Percentiles rank a stretch among this genome's conserved stretches.
Conservation (phyloP, 2,329 filamentous ascomycete species). For the Raffaelea arxii region DNA sequence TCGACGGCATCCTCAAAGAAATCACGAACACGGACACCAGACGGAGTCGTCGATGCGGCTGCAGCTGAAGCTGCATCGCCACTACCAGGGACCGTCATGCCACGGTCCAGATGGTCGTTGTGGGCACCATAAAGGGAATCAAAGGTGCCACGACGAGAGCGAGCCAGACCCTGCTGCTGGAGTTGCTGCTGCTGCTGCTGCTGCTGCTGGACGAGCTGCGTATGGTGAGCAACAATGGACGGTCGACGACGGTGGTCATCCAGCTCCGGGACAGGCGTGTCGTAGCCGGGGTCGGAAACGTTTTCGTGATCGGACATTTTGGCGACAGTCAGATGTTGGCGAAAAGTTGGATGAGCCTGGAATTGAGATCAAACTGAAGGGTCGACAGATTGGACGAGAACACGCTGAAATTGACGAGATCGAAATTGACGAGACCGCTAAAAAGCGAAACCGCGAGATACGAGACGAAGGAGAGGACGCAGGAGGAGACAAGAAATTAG, state of each 20-base stretch:
- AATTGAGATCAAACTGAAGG: neutral
- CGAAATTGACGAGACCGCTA: too few relatives aligned
- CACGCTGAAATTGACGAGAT: too few relatives aligned
- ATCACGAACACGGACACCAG: conserved; percentile 55
- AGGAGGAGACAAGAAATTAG: conserved; percentile 3
- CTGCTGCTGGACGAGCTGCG: too few relatives aligned
- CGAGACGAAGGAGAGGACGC: neutral
- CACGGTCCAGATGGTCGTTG: too few relatives aligned
- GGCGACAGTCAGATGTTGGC: conserved; percentile 25
- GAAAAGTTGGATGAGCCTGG: neutral
- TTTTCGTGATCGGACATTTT: conserved; percentile 59
- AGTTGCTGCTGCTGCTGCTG: too few relatives aligned
- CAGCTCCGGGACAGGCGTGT: conserved; percentile 67
- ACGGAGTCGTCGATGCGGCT: conserved; percentile 10
- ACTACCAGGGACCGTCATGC: too few relatives aligned
- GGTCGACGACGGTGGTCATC: conserved; percentile 76
- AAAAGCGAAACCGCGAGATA: too few relatives aligned
- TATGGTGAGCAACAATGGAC: conserved; percentile 44
- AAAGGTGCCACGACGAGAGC: conserved; percentile 60
- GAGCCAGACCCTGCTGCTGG: conserved; percentile 51
- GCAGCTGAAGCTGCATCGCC: conserved; percentile 4
- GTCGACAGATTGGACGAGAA: too few relatives aligned
- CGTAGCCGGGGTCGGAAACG: conserved; percentile 52
- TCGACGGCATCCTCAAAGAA: conserved; percentile 84
- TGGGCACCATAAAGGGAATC: conserved; percentile 53